Evolutionary conservation across 768 basidiomycete genomes (phyloP), one percentile per base, ranked within the genome.

Genomic region (Gloeophyllum trabeum): DNA sequence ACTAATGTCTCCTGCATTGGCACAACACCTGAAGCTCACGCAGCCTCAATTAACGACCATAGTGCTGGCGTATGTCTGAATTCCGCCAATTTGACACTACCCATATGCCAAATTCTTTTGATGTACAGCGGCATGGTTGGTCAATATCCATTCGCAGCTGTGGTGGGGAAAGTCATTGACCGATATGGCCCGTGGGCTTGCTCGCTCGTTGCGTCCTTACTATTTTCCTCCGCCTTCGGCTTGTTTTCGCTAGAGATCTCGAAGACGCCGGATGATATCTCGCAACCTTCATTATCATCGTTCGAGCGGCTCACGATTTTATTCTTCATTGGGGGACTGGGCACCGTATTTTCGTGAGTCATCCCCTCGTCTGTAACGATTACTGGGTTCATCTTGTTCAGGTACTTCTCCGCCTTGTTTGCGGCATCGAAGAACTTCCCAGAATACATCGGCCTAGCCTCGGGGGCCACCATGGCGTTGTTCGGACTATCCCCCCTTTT

Each of bases 401-500:
- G 70, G 21, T 86, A 78, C 49, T 87, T 89, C 50, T 81, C 83
- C 0, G 71, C 75, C 5, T 58, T 89, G 12, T 88, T 90, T 56
- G 70, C 82, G 6, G 84, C 86, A 0, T 79, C 83, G 3, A 78
- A 75, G 59, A 66, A 63, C 34, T 88, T 88, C 46, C 79, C 82
- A 5, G 54, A 62, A 4, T 73, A 79, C 48, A 71, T 74, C 35
- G 83, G 83, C 16, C 57, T 78, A 20, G 75, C 82, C 7, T 69
- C 81, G 1, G 87, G 83, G 3, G 60, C 65, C 6, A 79, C 70
- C 53, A 77, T 78, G 67, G 75, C 83, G 2, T 60, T 87, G 19
- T 88, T 87, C 52, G 84, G 87, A n/a, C 68, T 88, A 24, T 90
- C 87, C 0, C 87, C 87, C 0, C 63, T 88, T 18, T 74, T 84